Base-by-base conservation (phyloP, 78 protist genomes). In the Paratrimastix pyriformis region DNA sequence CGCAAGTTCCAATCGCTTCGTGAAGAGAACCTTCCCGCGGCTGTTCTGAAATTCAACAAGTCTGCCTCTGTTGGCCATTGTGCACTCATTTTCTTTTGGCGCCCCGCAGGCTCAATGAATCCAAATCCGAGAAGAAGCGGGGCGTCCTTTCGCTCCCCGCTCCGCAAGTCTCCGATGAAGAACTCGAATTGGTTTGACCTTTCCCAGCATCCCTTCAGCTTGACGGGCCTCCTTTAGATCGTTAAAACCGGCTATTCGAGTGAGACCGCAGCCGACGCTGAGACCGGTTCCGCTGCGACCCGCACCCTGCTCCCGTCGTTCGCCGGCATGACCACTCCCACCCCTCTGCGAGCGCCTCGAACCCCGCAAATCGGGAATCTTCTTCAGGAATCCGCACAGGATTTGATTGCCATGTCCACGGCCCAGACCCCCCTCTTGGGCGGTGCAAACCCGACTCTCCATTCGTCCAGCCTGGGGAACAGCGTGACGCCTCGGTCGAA, bases 361-460 rank as follows among this genome's bases (percentile, higher is more conserved):
- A n/a, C n/a, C n/a, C n/a, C n/a, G n/a, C n/a, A n/a, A n/a, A n/a
- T n/a, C n/a, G n/a, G n/a, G n/a, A n/a, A n/a, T n/a, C n/a, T 75
- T 2, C 45, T 64, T 15, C 54, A 46, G 52, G 80, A 75, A 64
- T n/a, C n/a, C n/a, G 72, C 80, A 66, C 46, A 52, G 69, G 42
- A 68, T 30, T 52, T 60, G 38, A 45, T 68, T 44, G 45, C 38
- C 50, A 29, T 75, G 58, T 0, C 26, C 40, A 30, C 24, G 30
- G 5, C 39, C 6, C 3, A 40, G 57, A 64, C 80, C 35, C 73
- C 80, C 48, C 80, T 75, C 43, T 0, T 0, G 40, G 80, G 80
- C 37, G 71, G 72, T 50, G 80, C 57, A 32, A 35, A 48, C 44
- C 15, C 59, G 48, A n/a, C 30, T 7, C 26, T 59, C n/a, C 7